Evolutionary conservation across 768 basidiomycete species (phyloP), one percentile per base, ranked within the genome.

Genomic region (Mrakia hoshinonis): DNA sequence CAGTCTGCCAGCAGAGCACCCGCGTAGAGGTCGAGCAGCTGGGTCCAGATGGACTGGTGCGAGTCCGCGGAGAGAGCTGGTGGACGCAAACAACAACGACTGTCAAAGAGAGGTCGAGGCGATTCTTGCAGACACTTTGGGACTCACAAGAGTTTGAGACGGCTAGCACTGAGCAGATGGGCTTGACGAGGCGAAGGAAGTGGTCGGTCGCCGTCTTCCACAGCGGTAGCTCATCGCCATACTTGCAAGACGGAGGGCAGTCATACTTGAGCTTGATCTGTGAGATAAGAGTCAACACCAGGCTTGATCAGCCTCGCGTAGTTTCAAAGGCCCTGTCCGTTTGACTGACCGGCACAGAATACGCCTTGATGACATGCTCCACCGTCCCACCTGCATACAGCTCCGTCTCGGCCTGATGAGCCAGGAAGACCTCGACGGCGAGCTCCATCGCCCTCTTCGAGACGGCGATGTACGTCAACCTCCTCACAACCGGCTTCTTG

Each of bases 391-490:
- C 87, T 13, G 83, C 81, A 74, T 90, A 95, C 4, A 95, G 83
- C 54, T 85, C 85, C 3, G 78, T 74, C 24, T 82, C 81, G 7
- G 83, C 82, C 76, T 87, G 87, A 81, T 89, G 89, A 68, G 81
- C 81, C 67, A 87, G 78, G 80, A 88, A 93, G 4, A 93, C 79
- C n/a, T 89, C 86, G 0, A 90, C 87, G 1, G 95, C 81, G 78
- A 85, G 82, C 0, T 92, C 92, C 89, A 96, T 92, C 18, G 83
- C 83, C 79, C 86, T 89, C 80, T 97, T 98, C 1, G 88, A 83
- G n/a, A 98, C 79, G 2, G 87, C 94, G 64, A 97, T 89, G 77
- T 92, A 97, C 0, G 92, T 92, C 61, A 96, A 83, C 6, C 89
- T 85, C 75, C 86, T 88, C 58, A 82, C 85, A 7, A 82, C 81